phyloP scores from a whole-genome alignment of 2,329 filamentous ascomycete genomes.

The Calonectria naviculata region DNA sequence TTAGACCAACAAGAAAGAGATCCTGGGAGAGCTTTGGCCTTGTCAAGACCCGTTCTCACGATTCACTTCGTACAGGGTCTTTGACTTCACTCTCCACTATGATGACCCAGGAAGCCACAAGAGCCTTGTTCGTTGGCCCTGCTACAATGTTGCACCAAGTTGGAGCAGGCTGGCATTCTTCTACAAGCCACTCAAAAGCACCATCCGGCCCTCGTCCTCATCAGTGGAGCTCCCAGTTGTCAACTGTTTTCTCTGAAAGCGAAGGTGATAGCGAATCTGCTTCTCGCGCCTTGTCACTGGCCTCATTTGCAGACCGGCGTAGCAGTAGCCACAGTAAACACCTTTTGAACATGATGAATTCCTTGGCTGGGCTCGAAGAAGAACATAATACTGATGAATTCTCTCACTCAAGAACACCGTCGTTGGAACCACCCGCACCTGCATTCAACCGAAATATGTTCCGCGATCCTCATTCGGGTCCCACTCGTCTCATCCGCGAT shows the following conservation, averaged over 20 bases:
- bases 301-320: conserved; percentile 55
- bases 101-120: conserved; percentile 59
- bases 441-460: conserved; percentile 53
- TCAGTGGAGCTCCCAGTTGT: conserved; percentile 73
- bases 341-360: conserved; percentile 69
- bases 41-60: conserved; percentile 62
- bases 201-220: conserved; percentile 52
- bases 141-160: conserved; percentile 39
- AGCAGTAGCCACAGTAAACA: conserved; percentile 65
- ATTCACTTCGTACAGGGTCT: conserved; percentile 64
- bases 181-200: conserved; percentile 23
- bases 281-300: conserved; percentile 59
- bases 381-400: conserved; percentile 46
- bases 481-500: conserved; percentile 61
- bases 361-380: conserved; percentile 58
- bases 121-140: conserved; percentile 45
- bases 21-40: conserved; percentile 62
- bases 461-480: conserved; percentile 48
- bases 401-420: conserved; percentile 55
- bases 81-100: conserved; percentile 67
- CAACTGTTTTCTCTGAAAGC: conserved; percentile 72
- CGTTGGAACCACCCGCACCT: conserved; percentile 62
- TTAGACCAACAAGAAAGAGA: conserved; percentile 59
- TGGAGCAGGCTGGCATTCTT: conserved; percentile 36
- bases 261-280: conserved; percentile 63